Percentiles rank a stretch among this genome's conserved stretches.
Conservation (phyloP, 1,284 basidiomycete genomes). For the Leccinum angustisporum region DNA sequence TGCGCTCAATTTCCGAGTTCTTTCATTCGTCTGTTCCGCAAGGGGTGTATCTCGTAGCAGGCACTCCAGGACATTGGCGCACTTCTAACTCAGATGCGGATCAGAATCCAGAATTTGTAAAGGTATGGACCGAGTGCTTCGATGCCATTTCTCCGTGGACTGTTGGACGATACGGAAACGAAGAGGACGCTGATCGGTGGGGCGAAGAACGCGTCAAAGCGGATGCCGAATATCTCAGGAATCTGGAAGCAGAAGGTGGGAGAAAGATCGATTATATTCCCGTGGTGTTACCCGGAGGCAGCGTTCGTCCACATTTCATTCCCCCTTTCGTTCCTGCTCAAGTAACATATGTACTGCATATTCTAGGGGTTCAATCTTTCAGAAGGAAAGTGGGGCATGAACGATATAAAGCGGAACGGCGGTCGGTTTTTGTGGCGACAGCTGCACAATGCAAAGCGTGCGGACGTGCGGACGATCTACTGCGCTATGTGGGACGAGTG, state of each 20-base stretch:
- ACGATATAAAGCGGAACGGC: constrained; percentile 63
- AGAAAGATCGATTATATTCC: constrained; percentile 72
- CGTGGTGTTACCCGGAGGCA: constrained; percentile 72
- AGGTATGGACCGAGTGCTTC: constrained; percentile 68
- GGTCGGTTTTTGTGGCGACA: constrained; percentile 77
- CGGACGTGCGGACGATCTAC: constrained; percentile 66
- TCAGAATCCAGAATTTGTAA: constrained; percentile 57
- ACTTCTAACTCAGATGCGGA: constrained; percentile 66
- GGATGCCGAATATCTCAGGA: constrained; percentile 58
- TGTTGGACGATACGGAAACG: constrained; percentile 59
- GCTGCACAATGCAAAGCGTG: constrained; percentile 59
- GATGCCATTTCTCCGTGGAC: constrained; percentile 80
- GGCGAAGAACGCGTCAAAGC: constrained; percentile 57
- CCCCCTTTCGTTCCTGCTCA: neutral
- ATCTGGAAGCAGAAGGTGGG: constrained; percentile 45
- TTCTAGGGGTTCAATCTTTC: constrained; percentile 65
- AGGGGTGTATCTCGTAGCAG: constrained; percentile 70
- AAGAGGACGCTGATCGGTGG: constrained; percentile 58
- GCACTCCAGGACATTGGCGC: constrained; percentile 68
- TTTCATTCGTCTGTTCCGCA: constrained; percentile 63
- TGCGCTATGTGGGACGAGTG: constrained; percentile 86
- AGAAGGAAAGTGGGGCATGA: constrained; percentile 64
- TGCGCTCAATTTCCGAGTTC: constrained; percentile 53
- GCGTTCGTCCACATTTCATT: constrained; percentile 46
- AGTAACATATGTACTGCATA: neutral